Percentiles rank a stretch among this genome's conserved stretches.
These are phyloP conservation scores for Citrullus colocynthis DNA, from an alignment of 306 rosid species.

Conservation along the genomic window DNA sequence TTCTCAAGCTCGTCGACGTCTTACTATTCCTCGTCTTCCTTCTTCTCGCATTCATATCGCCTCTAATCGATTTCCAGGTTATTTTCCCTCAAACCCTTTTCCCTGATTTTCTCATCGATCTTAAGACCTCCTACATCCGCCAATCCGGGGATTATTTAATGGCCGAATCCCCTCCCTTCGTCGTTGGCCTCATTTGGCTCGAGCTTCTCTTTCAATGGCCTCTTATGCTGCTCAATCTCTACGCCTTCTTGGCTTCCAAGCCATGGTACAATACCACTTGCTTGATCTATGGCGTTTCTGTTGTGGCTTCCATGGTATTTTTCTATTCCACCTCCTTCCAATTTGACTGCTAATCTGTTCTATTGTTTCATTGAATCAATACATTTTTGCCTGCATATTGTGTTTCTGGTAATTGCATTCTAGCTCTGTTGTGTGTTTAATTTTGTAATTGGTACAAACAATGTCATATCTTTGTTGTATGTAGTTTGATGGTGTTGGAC, in stretches of 20 bases:
- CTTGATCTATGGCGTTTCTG: slow-evolving; percentile 56
- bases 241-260: slow-evolving; percentile 36
- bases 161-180: slow-evolving; percentile 46
- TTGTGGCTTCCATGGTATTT: slow-evolving; percentile 47
- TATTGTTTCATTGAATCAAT: neutral
- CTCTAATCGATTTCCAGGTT: slow-evolving; percentile 44
- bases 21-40: slow-evolving; percentile 39
- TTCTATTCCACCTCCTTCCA: neutral
- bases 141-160: slow-evolving; percentile 45
- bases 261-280: slow-evolving; percentile 71
- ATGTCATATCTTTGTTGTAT: neutral
- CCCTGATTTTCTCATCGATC: slow-evolving; percentile 30
- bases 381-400: neutral
- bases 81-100: slow-evolving; percentile 30
- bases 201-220: slow-evolving; percentile 80
- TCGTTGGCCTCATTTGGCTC: slow-evolving; percentile 53
- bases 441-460: neutral
- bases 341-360: neutral
- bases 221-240: slow-evolving; percentile 38
- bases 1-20: slow-evolving; percentile 38
- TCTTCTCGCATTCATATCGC: slow-evolving; percentile 27
- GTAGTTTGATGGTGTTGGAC: neutral
- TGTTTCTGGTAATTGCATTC: neutral
- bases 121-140: slow-evolving; percentile 28
- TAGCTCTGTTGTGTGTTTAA: neutral